These are phyloP conservation scores for Ascochyta fabae DNA, from an alignment of 2,329 filamentous ascomycete species.

Conservation along the genomic window DNA sequence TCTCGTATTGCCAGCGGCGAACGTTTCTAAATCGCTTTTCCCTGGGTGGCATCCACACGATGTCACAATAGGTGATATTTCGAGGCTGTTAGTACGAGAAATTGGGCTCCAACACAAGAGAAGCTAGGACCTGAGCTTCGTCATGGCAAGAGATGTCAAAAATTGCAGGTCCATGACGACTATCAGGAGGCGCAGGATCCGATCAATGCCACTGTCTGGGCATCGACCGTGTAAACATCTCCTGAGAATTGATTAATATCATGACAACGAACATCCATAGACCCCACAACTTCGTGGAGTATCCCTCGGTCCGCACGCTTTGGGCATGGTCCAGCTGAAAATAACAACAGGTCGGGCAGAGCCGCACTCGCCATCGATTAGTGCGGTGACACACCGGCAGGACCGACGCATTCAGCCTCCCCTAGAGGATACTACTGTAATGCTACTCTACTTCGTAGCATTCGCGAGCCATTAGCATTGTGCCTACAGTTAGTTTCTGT, in stretches of 20 bases:
- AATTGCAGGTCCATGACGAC: constrained; percentile 1
- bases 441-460: no score
- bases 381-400: constrained; percentile 7
- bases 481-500: neutral
- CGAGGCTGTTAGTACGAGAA: neutral
- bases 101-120: neutral
- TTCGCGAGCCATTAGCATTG: neutral
- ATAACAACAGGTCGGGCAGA: constrained; percentile 10
- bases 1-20: constrained; percentile 5
- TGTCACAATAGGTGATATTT: neutral
- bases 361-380: constrained; percentile 4
- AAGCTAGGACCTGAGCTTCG: neutral
- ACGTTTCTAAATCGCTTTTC: neutral
- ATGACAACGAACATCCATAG: neutral
- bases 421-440: neutral
- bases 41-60: neutral
- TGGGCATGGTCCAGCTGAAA: constrained; percentile 1
- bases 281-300: neutral
- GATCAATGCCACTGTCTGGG: neutral
- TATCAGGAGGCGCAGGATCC: neutral
- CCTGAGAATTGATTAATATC: neutral
- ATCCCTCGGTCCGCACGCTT: neutral
- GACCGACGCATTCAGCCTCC: constrained; percentile 1
- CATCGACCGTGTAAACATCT: neutral
- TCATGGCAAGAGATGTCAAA: neutral